These are phyloP conservation scores for Phytophthora boehmeriae DNA, from an alignment of 352 stramenopile genomes.

Conservation along the genomic window DNA sequence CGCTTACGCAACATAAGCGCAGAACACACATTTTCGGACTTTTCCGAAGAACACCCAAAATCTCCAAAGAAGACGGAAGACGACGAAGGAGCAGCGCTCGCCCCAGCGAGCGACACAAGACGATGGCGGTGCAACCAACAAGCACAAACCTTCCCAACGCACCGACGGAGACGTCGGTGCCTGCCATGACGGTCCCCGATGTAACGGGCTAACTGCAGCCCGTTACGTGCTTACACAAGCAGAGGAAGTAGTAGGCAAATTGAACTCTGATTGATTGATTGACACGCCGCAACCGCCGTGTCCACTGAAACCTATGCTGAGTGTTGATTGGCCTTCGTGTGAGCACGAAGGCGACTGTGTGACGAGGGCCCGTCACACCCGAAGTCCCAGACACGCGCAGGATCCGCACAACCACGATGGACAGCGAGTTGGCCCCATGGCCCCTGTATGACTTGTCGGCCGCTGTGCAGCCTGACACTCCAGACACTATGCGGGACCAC, in stretches of 20 bases:
- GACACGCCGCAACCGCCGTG: too few relatives aligned
- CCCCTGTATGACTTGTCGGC: conserved; percentile 8
- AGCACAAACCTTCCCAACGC: not conserved
- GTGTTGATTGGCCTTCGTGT: too few relatives aligned
- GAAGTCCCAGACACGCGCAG: not conserved
- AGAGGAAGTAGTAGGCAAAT: too few relatives aligned
- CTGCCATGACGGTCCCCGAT: too few relatives aligned
- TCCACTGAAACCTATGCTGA: too few relatives aligned
- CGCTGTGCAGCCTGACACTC: not conserved
- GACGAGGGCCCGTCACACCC: not conserved
- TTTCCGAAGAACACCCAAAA: too few relatives aligned
- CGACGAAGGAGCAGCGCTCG: not conserved
- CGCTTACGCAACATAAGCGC: conserved; percentile 6
- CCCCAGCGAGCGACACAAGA: not conserved
- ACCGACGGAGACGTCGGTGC: not conserved
- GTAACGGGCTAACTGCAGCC: too few relatives aligned
- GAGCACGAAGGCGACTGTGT: too few relatives aligned
- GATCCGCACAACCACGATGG: not conserved
- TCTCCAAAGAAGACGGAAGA: conserved; percentile 6
- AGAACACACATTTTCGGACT: not conserved
- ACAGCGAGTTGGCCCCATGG: conserved; percentile 6
- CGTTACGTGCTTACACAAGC: too few relatives aligned
- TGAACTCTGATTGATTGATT: too few relatives aligned
- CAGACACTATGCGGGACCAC: conserved; percentile 7
- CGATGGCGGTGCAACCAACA: not conserved